These are phyloP conservation scores for Hymenoscyphus infarciens DNA, from an alignment of 2,329 filamentous ascomycete genomes.

Conservation along the genomic window DNA sequence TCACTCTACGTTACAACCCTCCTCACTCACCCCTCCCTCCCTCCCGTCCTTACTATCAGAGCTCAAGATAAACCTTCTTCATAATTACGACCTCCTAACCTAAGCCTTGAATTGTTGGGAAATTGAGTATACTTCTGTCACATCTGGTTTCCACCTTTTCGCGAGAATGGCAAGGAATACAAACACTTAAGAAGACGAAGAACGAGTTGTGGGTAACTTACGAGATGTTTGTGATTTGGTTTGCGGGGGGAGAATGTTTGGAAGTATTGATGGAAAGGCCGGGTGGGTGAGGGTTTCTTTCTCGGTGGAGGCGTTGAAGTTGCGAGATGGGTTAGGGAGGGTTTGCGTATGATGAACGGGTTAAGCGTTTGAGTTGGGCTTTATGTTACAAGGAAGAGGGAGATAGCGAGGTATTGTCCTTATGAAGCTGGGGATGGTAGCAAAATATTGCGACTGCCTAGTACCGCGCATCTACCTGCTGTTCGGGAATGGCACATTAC, in stretches of 20 bases:
- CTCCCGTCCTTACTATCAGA: conserved; percentile 3
- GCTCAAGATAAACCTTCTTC: not conserved
- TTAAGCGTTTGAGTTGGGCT: no score
- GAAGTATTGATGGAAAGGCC: conserved; percentile 7
- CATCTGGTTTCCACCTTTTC: conserved; percentile 11
- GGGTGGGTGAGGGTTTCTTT: conserved; percentile 15
- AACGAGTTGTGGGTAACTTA: not conserved
- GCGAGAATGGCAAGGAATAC: conserved; percentile 4
- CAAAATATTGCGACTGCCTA: no score
- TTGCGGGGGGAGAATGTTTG: conserved; percentile 1
- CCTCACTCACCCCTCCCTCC: conserved; percentile 6
- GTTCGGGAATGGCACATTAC: no score
- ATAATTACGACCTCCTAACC: not conserved
- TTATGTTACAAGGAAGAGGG: no score
- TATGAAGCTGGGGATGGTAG: no score
- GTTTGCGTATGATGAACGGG: not conserved
- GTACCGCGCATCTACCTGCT: no score
- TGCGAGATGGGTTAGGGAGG: not conserved
- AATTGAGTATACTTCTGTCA: conserved; percentile 8
- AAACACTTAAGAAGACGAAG: conserved; percentile 10
- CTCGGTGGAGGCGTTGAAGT: not conserved
- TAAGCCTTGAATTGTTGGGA: not conserved
- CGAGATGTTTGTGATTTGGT: conserved; percentile 11
- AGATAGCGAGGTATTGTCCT: no score
- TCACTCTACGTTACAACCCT: conserved; percentile 7